Base-by-base conservation (phyloP, 768 basidiomycete species). In the Boletus rubroflammeus region DNA sequence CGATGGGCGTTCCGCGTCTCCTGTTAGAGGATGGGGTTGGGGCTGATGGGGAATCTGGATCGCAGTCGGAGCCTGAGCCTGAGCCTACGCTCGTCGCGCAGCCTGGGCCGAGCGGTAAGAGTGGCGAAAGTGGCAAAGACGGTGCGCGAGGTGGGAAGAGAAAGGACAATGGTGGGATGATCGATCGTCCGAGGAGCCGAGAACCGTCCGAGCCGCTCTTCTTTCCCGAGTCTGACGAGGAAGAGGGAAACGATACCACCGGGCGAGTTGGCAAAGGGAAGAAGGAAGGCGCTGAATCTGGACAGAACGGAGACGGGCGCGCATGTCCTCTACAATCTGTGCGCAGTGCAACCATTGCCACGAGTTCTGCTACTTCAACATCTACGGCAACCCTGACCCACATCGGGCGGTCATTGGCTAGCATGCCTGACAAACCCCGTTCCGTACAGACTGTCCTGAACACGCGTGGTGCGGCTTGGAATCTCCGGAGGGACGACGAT, bases 401-500 rank as follows among this genome's bases (percentile, higher is more conserved):
- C 26, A 0, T 26, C 21, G 26, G 21, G 23, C 53, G n/a, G 39
- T 23, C 59, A 9, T 46, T 47, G 5, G 47, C 51, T 0, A 26
- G 8, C n/a, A 11, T 36, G 6, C 3, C 26, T 17, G 58, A 55
- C 1, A 70, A 69, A 21, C 65, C 69, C 3, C 60, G 55, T 32
- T 60, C 63, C 0, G 59, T 57, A 4, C 75, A 80, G 59, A 73
- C 77, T 54, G 75, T 81, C 5, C 64, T 86, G 32, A 76, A 73
- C 60, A 87, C 86, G 0, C 69, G 74, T 5, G 67, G 72, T 5
- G 80, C 85, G 3, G 62, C 70, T 1, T 88, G 85, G 80, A 76
- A 74, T 52, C 57, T 75, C 17, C 62, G 65, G 25, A 61, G 47
- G 14, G 46, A 60, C n/a, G 46, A 35, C 8, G 56, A 49, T n/a